These are phyloP conservation scores for Obelidium mucronatum DNA, from an alignment of 192 early-diverging fungal genomes.

Conservation along the genomic window DNA sequence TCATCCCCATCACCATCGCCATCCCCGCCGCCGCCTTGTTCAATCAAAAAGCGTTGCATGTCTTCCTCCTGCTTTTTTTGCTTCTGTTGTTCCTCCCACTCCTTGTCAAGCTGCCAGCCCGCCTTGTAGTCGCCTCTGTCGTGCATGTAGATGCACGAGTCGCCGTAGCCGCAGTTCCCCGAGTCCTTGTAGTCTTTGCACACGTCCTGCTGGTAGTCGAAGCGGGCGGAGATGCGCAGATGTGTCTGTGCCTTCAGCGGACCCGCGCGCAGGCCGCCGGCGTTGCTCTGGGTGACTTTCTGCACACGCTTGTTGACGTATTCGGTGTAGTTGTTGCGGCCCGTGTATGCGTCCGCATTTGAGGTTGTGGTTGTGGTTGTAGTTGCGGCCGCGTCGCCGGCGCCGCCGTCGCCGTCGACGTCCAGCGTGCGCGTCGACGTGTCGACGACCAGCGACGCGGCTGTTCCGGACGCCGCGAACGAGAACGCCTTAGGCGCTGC, in stretches of 20 bases:
- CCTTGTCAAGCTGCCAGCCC: slow-evolving; percentile 97
- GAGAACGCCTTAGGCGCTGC: slow-evolving; percentile 15
- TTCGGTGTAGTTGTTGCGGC: slow-evolving; percentile 73
- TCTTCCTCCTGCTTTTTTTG: slow-evolving; percentile 53
- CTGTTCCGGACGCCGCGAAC: slow-evolving; percentile 47
- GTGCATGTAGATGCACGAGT: slow-evolving; percentile 97
- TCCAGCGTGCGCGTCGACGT: slow-evolving; percentile 57
- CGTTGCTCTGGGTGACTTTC: slow-evolving; percentile 62
- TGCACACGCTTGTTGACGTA: slow-evolving; percentile 66
- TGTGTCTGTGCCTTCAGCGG: slow-evolving; percentile 75
- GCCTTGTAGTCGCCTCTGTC: slow-evolving; percentile 97
- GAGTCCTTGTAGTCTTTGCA: slow-evolving; percentile 97
- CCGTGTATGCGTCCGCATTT: slow-evolving; percentile 66
- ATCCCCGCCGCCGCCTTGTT: slow-evolving; percentile 53
- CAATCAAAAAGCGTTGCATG: slow-evolving; percentile 55
- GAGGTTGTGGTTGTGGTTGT: not conserved
- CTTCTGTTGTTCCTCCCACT: slow-evolving; percentile 90
- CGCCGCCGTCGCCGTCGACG: slow-evolving; percentile 46
- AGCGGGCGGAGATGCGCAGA: slow-evolving; percentile 80
- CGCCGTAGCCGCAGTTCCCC: slow-evolving; percentile 92
- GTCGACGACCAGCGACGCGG: slow-evolving; percentile 47
- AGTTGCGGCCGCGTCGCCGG: not conserved
- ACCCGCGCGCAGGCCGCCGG: slow-evolving; percentile 64
- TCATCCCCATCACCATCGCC: slow-evolving; percentile 48
- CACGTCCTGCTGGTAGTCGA: slow-evolving; percentile 98